These are phyloP conservation scores for Ormosia emarginata DNA, from an alignment of 306 rosid genomes.

Conservation along the genomic window DNA sequence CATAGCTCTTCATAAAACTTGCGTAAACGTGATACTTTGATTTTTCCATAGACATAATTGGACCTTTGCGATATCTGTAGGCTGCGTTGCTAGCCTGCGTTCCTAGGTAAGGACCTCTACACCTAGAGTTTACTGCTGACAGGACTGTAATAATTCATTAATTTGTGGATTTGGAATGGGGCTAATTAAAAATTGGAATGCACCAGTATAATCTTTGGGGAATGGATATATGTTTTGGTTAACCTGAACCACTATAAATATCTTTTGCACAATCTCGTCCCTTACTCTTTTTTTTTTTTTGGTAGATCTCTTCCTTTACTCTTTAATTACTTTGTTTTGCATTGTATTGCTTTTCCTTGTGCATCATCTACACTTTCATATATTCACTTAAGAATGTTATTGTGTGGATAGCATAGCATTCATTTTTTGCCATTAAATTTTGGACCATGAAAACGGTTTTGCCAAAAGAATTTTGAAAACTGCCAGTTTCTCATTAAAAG, in stretches of 20 bases:
- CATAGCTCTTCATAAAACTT: too few relatives aligned
- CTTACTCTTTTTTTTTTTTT: too few relatives aligned
- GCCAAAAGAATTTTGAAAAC: neutral
- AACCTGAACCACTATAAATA: neutral
- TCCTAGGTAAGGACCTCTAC: too few relatives aligned
- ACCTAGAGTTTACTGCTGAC: too few relatives aligned
- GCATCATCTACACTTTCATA: neutral
- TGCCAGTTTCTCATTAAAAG: neutral
- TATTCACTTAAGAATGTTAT: too few relatives aligned
- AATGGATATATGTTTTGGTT: neutral
- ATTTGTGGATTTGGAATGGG: neutral
- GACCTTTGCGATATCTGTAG: too few relatives aligned
- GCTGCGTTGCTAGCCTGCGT: too few relatives aligned
- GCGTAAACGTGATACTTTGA: too few relatives aligned
- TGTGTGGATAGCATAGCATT: neutral
- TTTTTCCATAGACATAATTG: too few relatives aligned
- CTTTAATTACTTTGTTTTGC: neutral
- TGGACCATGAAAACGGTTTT: neutral
- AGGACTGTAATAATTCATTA: neutral
- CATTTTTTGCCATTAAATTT: neutral
- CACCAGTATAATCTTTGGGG: neutral
- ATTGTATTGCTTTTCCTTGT: neutral
- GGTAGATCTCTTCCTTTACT: neutral
- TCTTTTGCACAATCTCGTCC: neutral
- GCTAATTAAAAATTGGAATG: neutral